Evolutionary conservation across 768 basidiomycete species (phyloP), one percentile per base, ranked within the genome.

Genomic region (Trametopsis cervina): DNA sequence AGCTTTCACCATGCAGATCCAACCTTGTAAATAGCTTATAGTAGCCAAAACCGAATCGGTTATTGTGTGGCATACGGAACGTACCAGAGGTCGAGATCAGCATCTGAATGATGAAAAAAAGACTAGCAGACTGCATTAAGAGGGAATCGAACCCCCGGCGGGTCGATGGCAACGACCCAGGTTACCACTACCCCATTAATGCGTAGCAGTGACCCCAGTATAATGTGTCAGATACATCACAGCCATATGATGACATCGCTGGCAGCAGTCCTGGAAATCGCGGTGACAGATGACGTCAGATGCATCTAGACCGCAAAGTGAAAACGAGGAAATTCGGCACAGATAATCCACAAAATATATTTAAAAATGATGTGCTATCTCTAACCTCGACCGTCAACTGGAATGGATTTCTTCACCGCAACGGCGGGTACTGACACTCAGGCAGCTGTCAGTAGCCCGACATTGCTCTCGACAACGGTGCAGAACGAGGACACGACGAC

Each of bases 61-160:
- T n/a, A n/a, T n/a, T n/a, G n/a, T n/a, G n/a, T n/a, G n/a, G n/a
- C n/a, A n/a, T n/a, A n/a, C n/a, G n/a, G n/a, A n/a, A n/a, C n/a
- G n/a, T n/a, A n/a, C n/a, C n/a, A n/a, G n/a, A n/a, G n/a, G n/a
- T n/a, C n/a, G n/a, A n/a, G n/a, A n/a, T n/a, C n/a, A n/a, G n/a
- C n/a, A n/a, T n/a, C n/a, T n/a, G n/a, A n/a, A n/a, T n/a, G n/a
- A n/a, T n/a, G n/a, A n/a, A n/a, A n/a, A n/a, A n/a, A n/a, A n/a
- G n/a, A n/a, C n/a, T n/a, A n/a, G n/a, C n/a, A n/a, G n/a, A n/a
- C n/a, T 83, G 82, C 82, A 84, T 84, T 81, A 84, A 84, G 81
- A 53, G 83, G 81, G 83, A 84, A 85, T 85, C 80, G 81, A 85
- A 85, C 83, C 80, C 82, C 81, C 83, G 83, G 83, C 82, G 83